These are phyloP conservation scores for Melampsora larici-populina DNA, from an alignment of 1,284 basidiomycete genomes.

Conservation along the genomic window DNA sequence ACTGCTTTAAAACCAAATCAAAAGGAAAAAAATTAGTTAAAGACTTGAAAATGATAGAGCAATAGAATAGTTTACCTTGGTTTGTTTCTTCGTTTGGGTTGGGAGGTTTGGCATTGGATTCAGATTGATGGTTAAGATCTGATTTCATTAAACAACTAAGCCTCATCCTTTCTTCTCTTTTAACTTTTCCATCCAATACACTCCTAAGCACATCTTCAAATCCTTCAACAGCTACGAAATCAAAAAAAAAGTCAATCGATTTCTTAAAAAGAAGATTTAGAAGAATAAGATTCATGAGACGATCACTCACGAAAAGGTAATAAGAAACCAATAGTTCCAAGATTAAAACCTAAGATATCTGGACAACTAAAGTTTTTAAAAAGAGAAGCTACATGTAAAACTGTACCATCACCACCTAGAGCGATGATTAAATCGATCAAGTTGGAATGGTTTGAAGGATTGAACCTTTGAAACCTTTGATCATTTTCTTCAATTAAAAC, in stretches of 20 bases:
- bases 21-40: slow-evolving; percentile 6
- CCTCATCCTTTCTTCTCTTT: slow-evolving; percentile 32
- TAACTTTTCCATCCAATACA: slow-evolving; percentile 44
- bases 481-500: slow-evolving; percentile 68
- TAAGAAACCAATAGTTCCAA: slow-evolving; percentile 91
- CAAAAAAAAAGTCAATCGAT: slow-evolving; percentile 35
- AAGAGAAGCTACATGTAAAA: slow-evolving; percentile 86
- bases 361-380: slow-evolving; percentile 85
- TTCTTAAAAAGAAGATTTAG: background rate
- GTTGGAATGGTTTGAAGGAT: slow-evolving; percentile 44
- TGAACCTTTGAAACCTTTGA: slow-evolving; percentile 48
- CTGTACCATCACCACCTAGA: slow-evolving; percentile 90
- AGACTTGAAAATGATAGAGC: slow-evolving; percentile 45
- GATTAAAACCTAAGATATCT: slow-evolving; percentile 89
- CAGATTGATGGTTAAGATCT: background rate
- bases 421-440: slow-evolving; percentile 79
- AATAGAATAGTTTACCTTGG: background rate
- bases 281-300: background rate
- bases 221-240: slow-evolving; percentile 64
- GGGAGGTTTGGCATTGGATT: background rate
- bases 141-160: slow-evolving; percentile 17
- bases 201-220: slow-evolving; percentile 52
- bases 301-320: slow-evolving; percentile 78
- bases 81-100: no score
- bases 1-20: slow-evolving; percentile 25